Percentiles rank a stretch among this genome's conserved stretches.
Conservation (phyloP, 306 rosid species). For the Acmispon strigosus region DNA sequence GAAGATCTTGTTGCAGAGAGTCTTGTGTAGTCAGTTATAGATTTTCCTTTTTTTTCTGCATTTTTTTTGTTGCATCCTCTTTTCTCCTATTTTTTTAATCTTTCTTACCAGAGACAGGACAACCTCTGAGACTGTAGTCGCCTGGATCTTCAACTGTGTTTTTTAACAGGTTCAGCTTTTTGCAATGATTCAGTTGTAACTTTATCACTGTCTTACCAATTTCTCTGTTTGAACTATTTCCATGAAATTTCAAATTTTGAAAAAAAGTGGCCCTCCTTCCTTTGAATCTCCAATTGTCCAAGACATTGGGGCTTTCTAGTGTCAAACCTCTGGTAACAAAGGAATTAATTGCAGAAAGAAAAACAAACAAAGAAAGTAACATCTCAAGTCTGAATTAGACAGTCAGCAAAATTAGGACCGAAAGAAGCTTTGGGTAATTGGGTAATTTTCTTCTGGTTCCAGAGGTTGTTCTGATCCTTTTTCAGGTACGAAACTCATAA, state of each 20-base stretch:
- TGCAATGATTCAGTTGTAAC: conserved; percentile 6
- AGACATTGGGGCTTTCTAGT: not conserved
- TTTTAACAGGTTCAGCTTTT: not conserved
- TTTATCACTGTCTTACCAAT: not conserved
- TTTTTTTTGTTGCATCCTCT: not conserved
- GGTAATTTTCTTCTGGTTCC: conserved; percentile 13
- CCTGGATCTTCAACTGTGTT: conserved; percentile 32
- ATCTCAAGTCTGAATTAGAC: conserved; percentile 14
- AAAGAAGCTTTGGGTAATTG: not conserved
- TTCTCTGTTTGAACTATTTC: conserved; percentile 5
- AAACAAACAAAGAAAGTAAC: not conserved
- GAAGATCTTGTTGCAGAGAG: conserved; percentile 16
- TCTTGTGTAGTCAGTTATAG: conserved; percentile 24
- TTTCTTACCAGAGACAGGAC: conserved; percentile 11
- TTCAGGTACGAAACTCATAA: conserved; percentile 32
- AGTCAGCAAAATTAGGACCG: conserved; percentile 24
- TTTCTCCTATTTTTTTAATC: not conserved
- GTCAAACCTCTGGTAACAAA: not conserved
- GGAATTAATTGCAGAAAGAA: not conserved
- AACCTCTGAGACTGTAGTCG: conserved; percentile 3
- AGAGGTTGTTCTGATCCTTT: conserved; percentile 24
- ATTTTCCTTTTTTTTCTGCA: not conserved
- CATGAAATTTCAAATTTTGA: conserved; percentile 16
- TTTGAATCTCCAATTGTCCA: not conserved
- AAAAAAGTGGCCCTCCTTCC: not conserved